Base-by-base conservation (phyloP, 116 monocot species). In the Dioscorea cayenensis region DNA sequence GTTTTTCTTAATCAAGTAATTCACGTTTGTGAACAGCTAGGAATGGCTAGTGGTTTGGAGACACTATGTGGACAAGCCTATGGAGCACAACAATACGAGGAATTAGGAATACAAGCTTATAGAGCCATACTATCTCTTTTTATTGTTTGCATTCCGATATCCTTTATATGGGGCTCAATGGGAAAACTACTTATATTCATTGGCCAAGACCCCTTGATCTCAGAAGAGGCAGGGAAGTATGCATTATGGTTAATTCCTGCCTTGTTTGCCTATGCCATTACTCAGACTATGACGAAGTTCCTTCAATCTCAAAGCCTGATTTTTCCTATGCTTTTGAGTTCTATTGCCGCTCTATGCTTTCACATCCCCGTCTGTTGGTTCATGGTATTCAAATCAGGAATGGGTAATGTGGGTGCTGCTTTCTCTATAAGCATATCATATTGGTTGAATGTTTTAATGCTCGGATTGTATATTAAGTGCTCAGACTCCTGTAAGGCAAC, bases 41-140 rank as follows among this genome's bases (percentile, higher is more conserved):
- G 88, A 60, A 79, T 88, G 88, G 84, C 88, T 28, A 79, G 81
- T 64, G 88, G 81, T 49, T 61, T n/a, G 65, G 88, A 84, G 73
- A 88, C 88, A 27, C 68, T 88, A 10, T 88, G 88, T 32, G 88
- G 88, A 4, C 84, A 88, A 77, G 78, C 88, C 16, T 88, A 78
- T 35, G 88, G 88, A 12, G 88, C 88, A 21, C 65, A 81, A 27
- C 78, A 77, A 37, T 79, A 79, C 59, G 58, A 82, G 35, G 84
- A 72, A 60, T 73, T 88, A 19, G 84, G 78, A 64, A 69, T 73
- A 3, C 76, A 88, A 32, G 77, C 84, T 38, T 88, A 75, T 55
- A 71, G 77, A 29, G 88, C 88, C 28, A 82, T 82, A 19, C 19
- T 84, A 27, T 79, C 88, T 55, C 67, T 67, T 49, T 5, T 67